Conservation (phyloP, 2,329 filamentous ascomycete species). For the Alternaria sp. region DNA sequence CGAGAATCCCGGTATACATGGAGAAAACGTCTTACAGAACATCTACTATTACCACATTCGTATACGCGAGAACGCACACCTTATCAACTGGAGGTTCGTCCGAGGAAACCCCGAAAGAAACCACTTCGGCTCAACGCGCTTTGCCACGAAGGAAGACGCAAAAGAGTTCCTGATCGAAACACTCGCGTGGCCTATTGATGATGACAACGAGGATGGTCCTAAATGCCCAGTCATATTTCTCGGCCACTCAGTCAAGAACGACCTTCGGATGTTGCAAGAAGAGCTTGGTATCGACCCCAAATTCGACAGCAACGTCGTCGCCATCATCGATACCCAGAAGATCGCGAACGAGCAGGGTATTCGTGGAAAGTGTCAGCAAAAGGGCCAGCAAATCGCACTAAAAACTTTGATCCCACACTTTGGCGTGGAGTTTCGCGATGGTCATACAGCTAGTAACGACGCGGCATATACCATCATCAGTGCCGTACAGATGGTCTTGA, state of each 20-base stretch:
- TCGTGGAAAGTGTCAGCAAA: neutral
- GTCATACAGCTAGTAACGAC: neutral
- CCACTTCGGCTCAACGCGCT: slow-evolving; percentile 7
- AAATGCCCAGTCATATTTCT: slow-evolving; percentile 4
- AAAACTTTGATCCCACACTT: neutral
- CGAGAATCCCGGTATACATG: neutral
- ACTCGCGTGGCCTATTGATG: neutral
- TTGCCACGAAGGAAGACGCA: neutral
- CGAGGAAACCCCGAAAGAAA: slow-evolving; percentile 10
- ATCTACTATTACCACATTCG: neutral
- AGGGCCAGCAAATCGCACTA: neutral
- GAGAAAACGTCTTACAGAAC: neutral
- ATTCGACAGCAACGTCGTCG: neutral
- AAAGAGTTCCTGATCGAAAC: neutral
- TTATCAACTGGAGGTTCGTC: neutral
- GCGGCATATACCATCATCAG: neutral
- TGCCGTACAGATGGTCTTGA: neutral
- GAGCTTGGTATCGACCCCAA: neutral
- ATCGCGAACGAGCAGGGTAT: neutral
- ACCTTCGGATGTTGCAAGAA: neutral
- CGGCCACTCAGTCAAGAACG: slow-evolving; percentile 3
- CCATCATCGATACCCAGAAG: neutral
- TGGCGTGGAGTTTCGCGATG: neutral
- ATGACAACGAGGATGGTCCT: neutral
- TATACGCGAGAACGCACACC: neutral